Conservation (phyloP, 768 basidiomycete species). For the Hortiboletus campestris region DNA sequence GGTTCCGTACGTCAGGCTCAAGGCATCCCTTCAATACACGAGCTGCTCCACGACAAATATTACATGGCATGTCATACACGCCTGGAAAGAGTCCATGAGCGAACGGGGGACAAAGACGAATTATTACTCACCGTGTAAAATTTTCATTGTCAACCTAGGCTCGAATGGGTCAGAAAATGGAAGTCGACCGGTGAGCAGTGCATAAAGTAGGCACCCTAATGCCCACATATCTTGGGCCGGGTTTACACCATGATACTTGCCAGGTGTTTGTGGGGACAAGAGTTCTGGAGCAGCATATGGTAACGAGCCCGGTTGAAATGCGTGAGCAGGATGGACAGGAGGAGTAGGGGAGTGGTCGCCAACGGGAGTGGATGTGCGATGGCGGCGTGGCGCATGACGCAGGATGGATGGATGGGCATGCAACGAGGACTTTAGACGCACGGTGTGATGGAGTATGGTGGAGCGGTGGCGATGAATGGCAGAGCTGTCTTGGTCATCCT, state of each 20-base stretch:
- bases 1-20: slow-evolving; percentile 51
- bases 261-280: slow-evolving; percentile 56
- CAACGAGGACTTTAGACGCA: slow-evolving; percentile 22
- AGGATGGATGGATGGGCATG: slow-evolving; percentile 15
- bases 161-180: slow-evolving; percentile 92
- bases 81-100: slow-evolving; percentile 41
- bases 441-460: slow-evolving; percentile 26
- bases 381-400: slow-evolving; percentile 45
- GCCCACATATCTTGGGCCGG: slow-evolving; percentile 97
- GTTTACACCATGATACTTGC: slow-evolving; percentile 33
- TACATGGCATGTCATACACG: slow-evolving; percentile 54
- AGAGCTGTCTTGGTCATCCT: slow-evolving; percentile 16
- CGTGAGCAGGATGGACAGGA: slow-evolving; percentile 33
- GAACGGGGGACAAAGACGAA: background rate
- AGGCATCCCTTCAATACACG: slow-evolving; percentile 80
- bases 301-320: slow-evolving; percentile 77
- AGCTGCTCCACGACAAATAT: slow-evolving; percentile 60
- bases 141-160: slow-evolving; percentile 88
- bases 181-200: slow-evolving; percentile 77
- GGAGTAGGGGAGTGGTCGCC: slow-evolving; percentile 30
- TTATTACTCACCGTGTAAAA: slow-evolving; percentile 67
- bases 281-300: slow-evolving; percentile 92
- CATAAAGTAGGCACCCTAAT: slow-evolving; percentile 84
- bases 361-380: slow-evolving; percentile 45
- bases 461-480: slow-evolving; percentile 26